These are phyloP conservation scores for Hemileccinum rubropunctum DNA, from an alignment of 768 basidiomycete species.

Conservation along the genomic window DNA sequence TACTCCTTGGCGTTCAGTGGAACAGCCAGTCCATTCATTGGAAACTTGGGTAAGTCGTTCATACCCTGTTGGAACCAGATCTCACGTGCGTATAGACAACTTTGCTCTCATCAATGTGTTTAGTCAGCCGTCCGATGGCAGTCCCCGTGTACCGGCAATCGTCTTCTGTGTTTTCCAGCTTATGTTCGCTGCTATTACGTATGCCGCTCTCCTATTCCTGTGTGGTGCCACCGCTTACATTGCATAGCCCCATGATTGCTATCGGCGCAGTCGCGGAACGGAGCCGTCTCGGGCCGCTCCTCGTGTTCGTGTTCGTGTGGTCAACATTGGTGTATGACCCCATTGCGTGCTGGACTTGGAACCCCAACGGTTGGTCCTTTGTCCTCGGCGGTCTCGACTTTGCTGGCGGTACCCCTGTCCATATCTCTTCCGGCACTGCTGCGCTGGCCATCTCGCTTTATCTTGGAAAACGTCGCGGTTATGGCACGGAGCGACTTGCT, in stretches of 20 bases:
- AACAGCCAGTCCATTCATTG: constrained; percentile 71
- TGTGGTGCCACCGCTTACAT: background rate
- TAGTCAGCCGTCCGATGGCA: constrained; percentile 71
- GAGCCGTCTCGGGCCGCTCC: constrained; percentile 75
- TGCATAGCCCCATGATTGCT: constrained; percentile 72
- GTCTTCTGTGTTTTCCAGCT: constrained; percentile 84
- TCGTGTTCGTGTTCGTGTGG: constrained; percentile 92
- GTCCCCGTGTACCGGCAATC: constrained; percentile 65
- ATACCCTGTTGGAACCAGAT: background rate
- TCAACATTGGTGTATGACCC: constrained; percentile 88
- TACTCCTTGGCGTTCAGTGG: constrained; percentile 91
- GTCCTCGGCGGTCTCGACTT: constrained; percentile 85
- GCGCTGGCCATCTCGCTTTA: constrained; percentile 89
- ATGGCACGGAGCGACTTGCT: constrained; percentile 84
- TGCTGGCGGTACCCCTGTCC: constrained; percentile 95
- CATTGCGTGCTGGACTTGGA: constrained; percentile 97
- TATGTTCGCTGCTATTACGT: constrained; percentile 91
- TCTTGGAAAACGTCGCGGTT: constrained; percentile 88
- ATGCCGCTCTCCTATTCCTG: constrained; percentile 24
- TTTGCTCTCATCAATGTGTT: constrained; percentile 83
- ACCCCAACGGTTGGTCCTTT: constrained; percentile 71
- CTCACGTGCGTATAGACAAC: constrained; percentile 50
- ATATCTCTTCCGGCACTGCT: constrained; percentile 91
- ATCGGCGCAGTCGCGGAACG: constrained; percentile 93
- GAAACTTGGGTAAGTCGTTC: constrained; percentile 63